phyloP scores from a whole-genome alignment of 805 yeast species.

The Wickerhamiella azymoides region DNA sequence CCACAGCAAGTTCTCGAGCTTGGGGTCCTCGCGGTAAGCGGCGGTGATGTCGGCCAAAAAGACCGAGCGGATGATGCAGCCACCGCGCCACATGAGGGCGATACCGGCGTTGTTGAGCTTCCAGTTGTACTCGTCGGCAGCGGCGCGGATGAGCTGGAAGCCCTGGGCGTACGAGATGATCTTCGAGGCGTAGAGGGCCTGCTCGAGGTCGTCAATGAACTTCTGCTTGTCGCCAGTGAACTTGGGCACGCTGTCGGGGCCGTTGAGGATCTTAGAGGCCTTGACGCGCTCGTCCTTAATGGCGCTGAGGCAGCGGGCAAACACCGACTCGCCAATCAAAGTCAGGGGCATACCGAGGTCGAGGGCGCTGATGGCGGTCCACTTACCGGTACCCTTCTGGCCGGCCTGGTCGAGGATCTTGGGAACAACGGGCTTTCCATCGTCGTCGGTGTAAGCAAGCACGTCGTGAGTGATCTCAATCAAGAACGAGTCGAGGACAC shows the following conservation, averaged over 20 bases:
- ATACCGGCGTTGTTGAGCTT: conserved; percentile 94
- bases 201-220: conserved; percentile 88
- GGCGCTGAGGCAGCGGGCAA: conserved; percentile 90
- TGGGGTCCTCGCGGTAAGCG: conserved; percentile 89
- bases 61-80: conserved; percentile 97
- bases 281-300: conserved; percentile 78
- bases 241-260: conserved; percentile 51
- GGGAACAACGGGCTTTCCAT: conserved; percentile 87
- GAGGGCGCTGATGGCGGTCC: conserved; percentile 97
- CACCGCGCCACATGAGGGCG: conserved; percentile 99
- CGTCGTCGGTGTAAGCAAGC: conserved; percentile 74
- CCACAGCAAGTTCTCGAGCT: conserved; percentile 89
- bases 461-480: conserved; percentile 95
- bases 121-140: conserved; percentile 95
- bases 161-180: conserved; percentile 98
- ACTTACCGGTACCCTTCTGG: conserved; percentile 99
- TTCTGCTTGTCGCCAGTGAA: conserved; percentile 62
- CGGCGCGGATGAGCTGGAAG: conserved; percentile 97
- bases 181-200: conserved; percentile 97
- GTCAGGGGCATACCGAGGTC: conserved; percentile 98
- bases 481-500: conserved; percentile 93
- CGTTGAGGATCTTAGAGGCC: conserved; percentile 67
- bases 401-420: conserved; percentile 96
- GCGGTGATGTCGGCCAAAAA: conserved; percentile 93
- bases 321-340: conserved; percentile 96